Conservation (phyloP, 352 stramenopile species). For the Globisporangium ultimum region DNA sequence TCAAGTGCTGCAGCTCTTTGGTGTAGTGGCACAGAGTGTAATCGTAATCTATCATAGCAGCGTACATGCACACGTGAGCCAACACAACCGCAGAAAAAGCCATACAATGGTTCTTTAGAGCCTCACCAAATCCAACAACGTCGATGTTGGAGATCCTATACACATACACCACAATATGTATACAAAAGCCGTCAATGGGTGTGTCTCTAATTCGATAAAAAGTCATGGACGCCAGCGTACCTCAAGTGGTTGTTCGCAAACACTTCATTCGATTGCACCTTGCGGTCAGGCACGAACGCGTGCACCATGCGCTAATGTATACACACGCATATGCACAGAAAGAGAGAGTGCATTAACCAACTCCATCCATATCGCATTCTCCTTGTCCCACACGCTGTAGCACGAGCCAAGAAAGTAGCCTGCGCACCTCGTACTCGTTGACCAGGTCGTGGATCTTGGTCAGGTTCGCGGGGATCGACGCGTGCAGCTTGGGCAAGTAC, state of each 20-base stretch:
- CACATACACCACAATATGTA: not conserved
- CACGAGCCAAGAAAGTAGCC: not conserved
- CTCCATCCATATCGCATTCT: not conserved
- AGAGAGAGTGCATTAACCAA: too few species aligned
- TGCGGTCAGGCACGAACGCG: conserved; percentile 37
- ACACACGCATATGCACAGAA: not conserved
- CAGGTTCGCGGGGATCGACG: conserved; percentile 38
- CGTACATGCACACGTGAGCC: not conserved
- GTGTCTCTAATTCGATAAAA: not conserved
- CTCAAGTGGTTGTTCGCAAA: conserved; percentile 75
- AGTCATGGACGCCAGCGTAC: conserved; percentile 15
- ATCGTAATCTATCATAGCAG: conserved; percentile 82
- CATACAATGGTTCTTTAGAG: too few species aligned
- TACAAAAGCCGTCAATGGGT: not conserved
- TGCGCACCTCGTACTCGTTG: conserved; percentile 39
- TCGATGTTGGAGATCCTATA: conserved; percentile 58
- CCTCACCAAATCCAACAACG: conserved; percentile 64
- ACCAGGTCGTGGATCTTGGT: conserved; percentile 41
- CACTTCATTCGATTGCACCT: conserved; percentile 49
- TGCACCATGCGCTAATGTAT: conserved; percentile 29
- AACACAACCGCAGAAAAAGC: conserved; percentile 5
- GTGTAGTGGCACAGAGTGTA: conserved; percentile 94
- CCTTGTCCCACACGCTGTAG: not conserved
- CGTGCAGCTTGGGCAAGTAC: conserved; percentile 47
- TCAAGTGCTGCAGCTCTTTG: conserved; percentile 88